These are phyloP conservation scores for Aspergillus awamori DNA, from an alignment of 2,329 filamentous ascomycete species.

Conservation along the genomic window DNA sequence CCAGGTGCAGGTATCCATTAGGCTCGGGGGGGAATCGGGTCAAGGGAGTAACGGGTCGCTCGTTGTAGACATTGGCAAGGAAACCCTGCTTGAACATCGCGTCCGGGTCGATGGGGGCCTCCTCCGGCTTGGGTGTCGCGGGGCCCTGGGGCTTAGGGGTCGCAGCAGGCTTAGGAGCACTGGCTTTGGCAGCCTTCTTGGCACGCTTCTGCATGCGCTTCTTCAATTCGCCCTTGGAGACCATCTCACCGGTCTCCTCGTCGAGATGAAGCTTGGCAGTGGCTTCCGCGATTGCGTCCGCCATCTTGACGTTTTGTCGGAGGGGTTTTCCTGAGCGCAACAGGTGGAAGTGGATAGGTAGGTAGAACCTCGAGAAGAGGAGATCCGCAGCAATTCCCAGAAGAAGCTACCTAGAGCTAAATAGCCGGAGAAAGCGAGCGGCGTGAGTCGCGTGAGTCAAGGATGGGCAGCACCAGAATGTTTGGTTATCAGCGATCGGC, in stretches of 20 bases:
- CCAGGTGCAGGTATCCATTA: conserved; percentile 91
- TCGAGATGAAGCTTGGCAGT: conserved; percentile 27
- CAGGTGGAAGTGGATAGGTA: neutral
- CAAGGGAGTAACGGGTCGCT: conserved; percentile 58
- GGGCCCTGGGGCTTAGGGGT: conserved; percentile 26
- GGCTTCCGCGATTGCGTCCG: conserved; percentile 21
- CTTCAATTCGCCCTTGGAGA: conserved; percentile 33
- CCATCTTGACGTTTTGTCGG: conserved; percentile 17
- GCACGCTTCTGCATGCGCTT: conserved; percentile 30
- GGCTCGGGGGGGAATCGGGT: conserved; percentile 84
- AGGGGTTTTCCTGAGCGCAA: no score
- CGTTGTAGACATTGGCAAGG: conserved; percentile 70
- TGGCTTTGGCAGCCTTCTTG: conserved; percentile 32
- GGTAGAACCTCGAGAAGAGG: neutral
- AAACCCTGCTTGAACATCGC: conserved; percentile 82
- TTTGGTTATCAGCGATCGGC: no score
- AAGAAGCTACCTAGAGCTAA: no score
- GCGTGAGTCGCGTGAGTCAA: no score
- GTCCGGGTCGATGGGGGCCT: conserved; percentile 49
- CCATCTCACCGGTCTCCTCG: conserved; percentile 27
- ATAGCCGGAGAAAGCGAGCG: no score
- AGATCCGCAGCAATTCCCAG: no score
- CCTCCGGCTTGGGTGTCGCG: conserved; percentile 29
- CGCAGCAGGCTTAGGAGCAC: conserved; percentile 44
- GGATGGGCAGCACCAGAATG: no score